phyloP scores from a whole-genome alignment of 2,329 filamentous ascomycete genomes.

The Talaromyces amestolkiae region DNA sequence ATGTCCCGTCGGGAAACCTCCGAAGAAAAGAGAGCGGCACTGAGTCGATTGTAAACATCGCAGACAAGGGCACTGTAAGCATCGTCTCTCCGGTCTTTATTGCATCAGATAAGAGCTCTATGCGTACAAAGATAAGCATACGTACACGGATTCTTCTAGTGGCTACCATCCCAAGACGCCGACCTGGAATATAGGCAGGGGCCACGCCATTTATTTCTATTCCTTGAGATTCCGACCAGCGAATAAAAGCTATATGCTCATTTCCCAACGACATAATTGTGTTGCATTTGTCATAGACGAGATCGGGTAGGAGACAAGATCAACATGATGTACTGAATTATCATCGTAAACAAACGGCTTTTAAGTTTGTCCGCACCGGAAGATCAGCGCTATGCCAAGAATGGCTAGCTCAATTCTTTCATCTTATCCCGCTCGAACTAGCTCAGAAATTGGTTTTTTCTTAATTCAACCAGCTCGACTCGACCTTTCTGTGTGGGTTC shows the following conservation, averaged over 20 bases:
- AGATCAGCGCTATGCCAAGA: background rate
- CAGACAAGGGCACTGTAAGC: slow-evolving; percentile 62
- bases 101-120: background rate
- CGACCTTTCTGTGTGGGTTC: background rate
- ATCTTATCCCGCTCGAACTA: background rate
- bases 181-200: slow-evolving; percentile 66
- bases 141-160: slow-evolving; percentile 59
- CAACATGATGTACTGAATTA: background rate
- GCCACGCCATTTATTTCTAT: slow-evolving; percentile 66
- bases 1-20: slow-evolving; percentile 52
- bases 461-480: background rate
- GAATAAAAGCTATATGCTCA: slow-evolving; percentile 55
- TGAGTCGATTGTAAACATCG: slow-evolving; percentile 63
- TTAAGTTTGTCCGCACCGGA: background rate
- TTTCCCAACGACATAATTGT: slow-evolving; percentile 27
- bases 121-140: background rate
- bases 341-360: background rate
- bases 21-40: slow-evolving; percentile 55
- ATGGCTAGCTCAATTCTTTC: background rate
- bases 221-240: slow-evolving; percentile 66
- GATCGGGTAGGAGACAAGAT: background rate
- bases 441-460: background rate
- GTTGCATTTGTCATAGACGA: background rate
- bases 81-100: slow-evolving; percentile 59
- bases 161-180: slow-evolving; percentile 76